Percentiles rank a stretch among this genome's conserved stretches.
Evolutionary conservation across 805 yeast genomes (phyloP).

Genomic region (Starmera caribaea): DNA sequence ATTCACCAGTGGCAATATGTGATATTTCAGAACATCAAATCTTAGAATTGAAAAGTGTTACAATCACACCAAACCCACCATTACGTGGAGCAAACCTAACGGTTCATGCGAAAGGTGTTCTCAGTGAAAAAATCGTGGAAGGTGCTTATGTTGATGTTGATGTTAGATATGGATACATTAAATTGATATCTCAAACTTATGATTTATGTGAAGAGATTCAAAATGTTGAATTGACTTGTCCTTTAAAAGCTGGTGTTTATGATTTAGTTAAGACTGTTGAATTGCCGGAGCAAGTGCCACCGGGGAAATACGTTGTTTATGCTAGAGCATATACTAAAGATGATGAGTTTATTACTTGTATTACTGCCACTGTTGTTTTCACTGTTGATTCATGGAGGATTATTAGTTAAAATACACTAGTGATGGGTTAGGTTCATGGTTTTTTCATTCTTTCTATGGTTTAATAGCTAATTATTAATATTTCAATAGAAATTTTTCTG

Average conservation of each 20-base stretch:
- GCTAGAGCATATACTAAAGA: constrained; percentile 88
- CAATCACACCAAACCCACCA: constrained; percentile 82
- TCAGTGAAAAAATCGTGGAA: constrained; percentile 48
- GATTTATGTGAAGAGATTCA: constrained; percentile 85
- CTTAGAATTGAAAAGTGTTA: constrained; percentile 49
- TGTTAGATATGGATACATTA: constrained; percentile 87
- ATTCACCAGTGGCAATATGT: constrained; percentile 75
- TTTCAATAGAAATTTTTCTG: too few relatives aligned
- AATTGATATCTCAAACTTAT: constrained; percentile 77
- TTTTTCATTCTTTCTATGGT: too few relatives aligned
- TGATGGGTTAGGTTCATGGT: too few relatives aligned
- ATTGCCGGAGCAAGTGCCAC: constrained; percentile 89
- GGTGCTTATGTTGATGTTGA: constrained; percentile 95
- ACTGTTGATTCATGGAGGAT: constrained; percentile 23
- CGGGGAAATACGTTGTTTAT: constrained; percentile 78
- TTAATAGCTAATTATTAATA: too few relatives aligned
- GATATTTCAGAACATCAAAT: constrained; percentile 57
- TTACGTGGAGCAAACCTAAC: constrained; percentile 75
- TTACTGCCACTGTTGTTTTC: constrained; percentile 57
- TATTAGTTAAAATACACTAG: background rate
- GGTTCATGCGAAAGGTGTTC: constrained; percentile 61
- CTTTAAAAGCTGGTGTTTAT: constrained; percentile 63
- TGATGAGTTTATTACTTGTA: constrained; percentile 75
- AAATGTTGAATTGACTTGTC: constrained; percentile 81
- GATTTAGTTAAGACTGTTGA: constrained; percentile 62